Base-by-base conservation (phyloP, 331 rosid species). In the Malus hybrid region DNA sequence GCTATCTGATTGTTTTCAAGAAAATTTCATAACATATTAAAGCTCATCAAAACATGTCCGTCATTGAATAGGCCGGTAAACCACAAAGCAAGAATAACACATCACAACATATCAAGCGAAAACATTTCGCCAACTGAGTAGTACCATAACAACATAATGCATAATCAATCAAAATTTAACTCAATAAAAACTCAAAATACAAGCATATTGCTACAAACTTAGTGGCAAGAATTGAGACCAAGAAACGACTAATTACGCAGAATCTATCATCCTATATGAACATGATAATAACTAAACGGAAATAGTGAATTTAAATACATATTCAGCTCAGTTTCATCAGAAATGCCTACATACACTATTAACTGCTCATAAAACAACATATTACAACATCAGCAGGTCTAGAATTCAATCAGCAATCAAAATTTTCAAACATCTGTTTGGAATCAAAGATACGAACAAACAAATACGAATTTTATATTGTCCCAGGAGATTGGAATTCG, bases 1-100 rank as follows among this genome's bases (percentile, higher is more conserved):
- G 97, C 99, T 57, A 92, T 87, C 99, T 92, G 78, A 72, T 65
- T 24, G 15, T 66, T 70, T 72, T 22, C 15, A 57, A 20, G 24
- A 48, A 64, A 19, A 65, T 7, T 6, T 10, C 46, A 24, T 5
- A 73, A 63, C 20, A 24, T 75, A 78, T 75, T 48, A 61, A 72
- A 79, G 76, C 44, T 50, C 65, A 63, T 57, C 7, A 69, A 54
- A 44, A 28, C 67, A 73, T 54, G 4, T 68, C 57, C 62, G n/a
- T 24, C 33, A 71, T 13, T 52, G 57, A 52, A 52, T 52, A 52
- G 20, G 20, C 1, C n/a, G 20, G 57, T 52, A 52, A 52, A 52
- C 74, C 20, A 42, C 50, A 62, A 6, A 33, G 48, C n/a, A 73
- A 60, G 11, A 22, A 69, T 27, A 63, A 61, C 71, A 74, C 10